Conservation (phyloP, 768 basidiomycete genomes). For the Lentinula sp. region DNA sequence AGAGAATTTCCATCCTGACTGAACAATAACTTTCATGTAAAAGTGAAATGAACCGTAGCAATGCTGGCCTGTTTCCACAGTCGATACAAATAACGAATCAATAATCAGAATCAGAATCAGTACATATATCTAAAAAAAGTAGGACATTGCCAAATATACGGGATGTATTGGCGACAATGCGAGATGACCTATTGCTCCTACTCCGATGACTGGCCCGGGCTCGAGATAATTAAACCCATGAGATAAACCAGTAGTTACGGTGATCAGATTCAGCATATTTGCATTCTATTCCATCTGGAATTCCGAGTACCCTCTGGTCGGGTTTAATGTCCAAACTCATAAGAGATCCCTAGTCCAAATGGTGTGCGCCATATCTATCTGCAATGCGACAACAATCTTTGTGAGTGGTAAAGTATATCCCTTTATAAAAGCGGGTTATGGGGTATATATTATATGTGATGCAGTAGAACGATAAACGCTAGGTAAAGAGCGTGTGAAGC, state of each 20-base stretch:
- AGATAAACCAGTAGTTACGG: constrained; percentile 11
- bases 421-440: too few relatives aligned
- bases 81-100: constrained; percentile 46
- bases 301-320: constrained; percentile 24
- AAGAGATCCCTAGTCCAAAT: constrained; percentile 27
- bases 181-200: constrained; percentile 32
- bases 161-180: constrained; percentile 5
- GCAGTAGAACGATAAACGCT: too few relatives aligned
- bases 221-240: constrained; percentile 15
- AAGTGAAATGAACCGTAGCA: background rate
- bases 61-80: constrained; percentile 49
- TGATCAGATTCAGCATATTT: constrained; percentile 8
- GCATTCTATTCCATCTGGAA: constrained; percentile 23
- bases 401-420: constrained; percentile 16
- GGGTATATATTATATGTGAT: too few relatives aligned
- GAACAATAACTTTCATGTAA: background rate
- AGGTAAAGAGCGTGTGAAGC: too few relatives aligned
- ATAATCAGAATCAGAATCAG: background rate
- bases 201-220: constrained; percentile 22
- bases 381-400: constrained; percentile 18
- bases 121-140: background rate
- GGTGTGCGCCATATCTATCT: constrained; percentile 8
- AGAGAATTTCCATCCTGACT: constrained; percentile 60
- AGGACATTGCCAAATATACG: constrained; percentile 12
- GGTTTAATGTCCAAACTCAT: constrained; percentile 28